phyloP scores from a whole-genome alignment of 176 grass and related monocot genomes.

The Triticum dicoccoides region DNA sequence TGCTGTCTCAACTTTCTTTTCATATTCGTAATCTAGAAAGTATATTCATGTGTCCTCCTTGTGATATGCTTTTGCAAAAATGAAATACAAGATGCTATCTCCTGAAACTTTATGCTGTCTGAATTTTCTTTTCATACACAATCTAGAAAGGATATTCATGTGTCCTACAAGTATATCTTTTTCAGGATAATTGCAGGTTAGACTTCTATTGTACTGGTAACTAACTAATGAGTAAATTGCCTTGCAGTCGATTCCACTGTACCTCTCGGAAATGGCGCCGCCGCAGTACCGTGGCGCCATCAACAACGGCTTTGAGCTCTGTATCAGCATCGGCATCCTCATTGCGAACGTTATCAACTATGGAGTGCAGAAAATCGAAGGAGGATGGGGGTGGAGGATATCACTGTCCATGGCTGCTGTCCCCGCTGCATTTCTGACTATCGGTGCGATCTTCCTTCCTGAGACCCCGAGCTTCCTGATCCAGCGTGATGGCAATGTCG shows the following conservation, averaged over 20 bases:
- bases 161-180: neutral
- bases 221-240: neutral
- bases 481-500: conserved; percentile 49
- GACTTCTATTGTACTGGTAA: neutral
- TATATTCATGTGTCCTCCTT: neutral
- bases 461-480: conserved; percentile 85
- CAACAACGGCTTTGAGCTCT: conserved; percentile 82
- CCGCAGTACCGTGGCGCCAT: conserved; percentile 79
- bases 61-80: too few species aligned
- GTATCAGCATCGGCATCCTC: conserved; percentile 76
- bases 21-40: neutral
- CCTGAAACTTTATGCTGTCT: neutral
- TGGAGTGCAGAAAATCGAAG: conserved; percentile 45
- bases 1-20: neutral
- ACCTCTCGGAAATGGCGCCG: conserved; percentile 88
- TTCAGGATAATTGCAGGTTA: neutral
- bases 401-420: conserved; percentile 68
- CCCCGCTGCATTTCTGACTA: conserved; percentile 60
- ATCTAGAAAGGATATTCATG: neutral
- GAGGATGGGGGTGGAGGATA: conserved; percentile 75
- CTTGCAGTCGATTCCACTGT: conserved; percentile 80
- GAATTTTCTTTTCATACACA: neutral
- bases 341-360: conserved; percentile 87
- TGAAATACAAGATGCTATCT: neutral
- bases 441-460: conserved; percentile 68